Percentiles rank a stretch among this genome's conserved stretches.
Conservation (phyloP, 352 stramenopile genomes). For the Peronospora tabacina region DNA sequence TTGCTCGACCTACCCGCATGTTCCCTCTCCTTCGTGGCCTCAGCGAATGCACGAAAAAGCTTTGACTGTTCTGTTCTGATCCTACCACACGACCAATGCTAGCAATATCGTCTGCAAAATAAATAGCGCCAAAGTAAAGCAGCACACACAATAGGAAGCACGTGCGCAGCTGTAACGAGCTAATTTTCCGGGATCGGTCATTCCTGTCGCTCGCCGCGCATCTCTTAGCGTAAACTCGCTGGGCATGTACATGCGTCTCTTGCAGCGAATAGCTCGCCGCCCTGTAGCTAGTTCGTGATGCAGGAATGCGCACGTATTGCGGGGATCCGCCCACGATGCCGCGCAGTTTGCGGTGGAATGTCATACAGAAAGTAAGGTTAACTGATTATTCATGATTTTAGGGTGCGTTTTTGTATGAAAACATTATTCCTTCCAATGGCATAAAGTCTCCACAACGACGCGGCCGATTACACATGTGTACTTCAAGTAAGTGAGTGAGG, state of each 20-base stretch:
- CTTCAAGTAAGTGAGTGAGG: too few species aligned
- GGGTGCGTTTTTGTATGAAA: too few species aligned
- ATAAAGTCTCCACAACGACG: too few species aligned
- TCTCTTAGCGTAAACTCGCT: conserved; percentile 18
- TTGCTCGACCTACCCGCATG: conserved; percentile 20
- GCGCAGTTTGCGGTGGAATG: too few species aligned
- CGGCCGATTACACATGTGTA: too few species aligned
- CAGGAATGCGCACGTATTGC: conserved; percentile 32
- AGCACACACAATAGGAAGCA: conserved; percentile 50
- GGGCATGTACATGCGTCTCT: conserved; percentile 9
- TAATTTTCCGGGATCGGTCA: conserved; percentile 31
- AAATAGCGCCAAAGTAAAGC: conserved; percentile 42
- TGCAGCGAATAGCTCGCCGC: conserved; percentile 15
- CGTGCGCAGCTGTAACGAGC: conserved; percentile 37
- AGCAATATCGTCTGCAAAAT: conserved; percentile 47
- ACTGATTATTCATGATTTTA: too few species aligned
- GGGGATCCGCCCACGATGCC: conserved; percentile 15
- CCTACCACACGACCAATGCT: conserved; percentile 25
- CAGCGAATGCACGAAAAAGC: conserved; percentile 33
- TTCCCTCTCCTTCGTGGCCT: conserved; percentile 11
- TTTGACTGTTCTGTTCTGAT: conserved; percentile 24
- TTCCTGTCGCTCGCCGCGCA: conserved; percentile 2
- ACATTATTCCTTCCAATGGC: too few species aligned
- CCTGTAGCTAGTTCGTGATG: conserved; percentile 9
- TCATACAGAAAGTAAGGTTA: too few species aligned